Evolutionary conservation across 2,329 filamentous ascomycete genomes (phyloP), one percentile per base, ranked within the genome.

Genomic region (Spiromastix sp.): DNA sequence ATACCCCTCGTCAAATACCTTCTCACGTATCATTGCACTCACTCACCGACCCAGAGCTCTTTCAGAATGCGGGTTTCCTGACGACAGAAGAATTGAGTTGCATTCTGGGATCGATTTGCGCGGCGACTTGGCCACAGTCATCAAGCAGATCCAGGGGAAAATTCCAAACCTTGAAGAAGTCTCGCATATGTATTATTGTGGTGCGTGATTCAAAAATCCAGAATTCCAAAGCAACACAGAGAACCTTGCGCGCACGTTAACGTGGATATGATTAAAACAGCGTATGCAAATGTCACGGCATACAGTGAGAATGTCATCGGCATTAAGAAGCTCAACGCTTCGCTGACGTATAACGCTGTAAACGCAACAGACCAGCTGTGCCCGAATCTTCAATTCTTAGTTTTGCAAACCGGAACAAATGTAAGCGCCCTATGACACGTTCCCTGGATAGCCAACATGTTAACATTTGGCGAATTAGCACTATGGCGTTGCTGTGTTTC

Each of bases 161-260:
- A 48, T 65, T 6, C 51, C 56, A 17, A 48, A 54, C 24, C 49
- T 66, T 10, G 48, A 51, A 10, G 49, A 57, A 17, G 51, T 65
- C 13, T 65, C 60, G 1, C 62, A 67, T 41, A 55, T 66, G 7
- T 67, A 62, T 42, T 67, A 63, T 41, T 57, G 57, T 26, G 59
- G 58, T 60, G 40, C 20, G 48, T 22, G 8, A 13, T 28, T 2
- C 4, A 12, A 17, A n/a, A n/a, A n/a, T n/a, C n/a, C n/a, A n/a
- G n/a, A n/a, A n/a, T n/a, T n/a, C n/a, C n/a, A n/a, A n/a, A n/a
- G n/a, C n/a, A n/a, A n/a, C n/a, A n/a, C n/a, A n/a, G n/a, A n/a
- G n/a, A n/a, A n/a, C n/a, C n/a, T n/a, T n/a, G n/a, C n/a, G n/a
- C n/a, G n/a, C n/a, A n/a, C n/a, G n/a, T n/a, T n/a, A n/a, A n/a